These are phyloP conservation scores for Candida germanica DNA, from an alignment of 805 yeast species.

Conservation along the genomic window DNA sequence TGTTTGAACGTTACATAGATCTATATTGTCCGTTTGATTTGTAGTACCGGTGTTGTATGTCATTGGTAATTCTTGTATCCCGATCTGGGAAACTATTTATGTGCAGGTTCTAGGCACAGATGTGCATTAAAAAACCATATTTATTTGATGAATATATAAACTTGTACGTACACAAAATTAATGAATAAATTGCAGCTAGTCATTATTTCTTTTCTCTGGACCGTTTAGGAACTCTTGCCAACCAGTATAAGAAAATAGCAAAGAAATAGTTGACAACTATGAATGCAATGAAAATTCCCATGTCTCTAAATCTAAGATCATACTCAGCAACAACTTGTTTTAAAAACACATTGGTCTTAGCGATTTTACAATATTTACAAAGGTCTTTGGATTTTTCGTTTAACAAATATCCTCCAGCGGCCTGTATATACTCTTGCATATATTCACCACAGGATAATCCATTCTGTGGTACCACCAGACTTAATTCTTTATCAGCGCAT, in stretches of 20 bases:
- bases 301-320: conserved; percentile 59
- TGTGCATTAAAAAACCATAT: too few relatives aligned
- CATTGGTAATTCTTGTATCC: too few relatives aligned
- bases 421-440: conserved; percentile 20
- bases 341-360: conserved; percentile 58
- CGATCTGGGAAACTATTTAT: too few relatives aligned
- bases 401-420: conserved; percentile 45
- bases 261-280: conserved; percentile 30
- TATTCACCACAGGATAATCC: conserved; percentile 28
- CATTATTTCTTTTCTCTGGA: conserved; percentile 32
- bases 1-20: too few relatives aligned
- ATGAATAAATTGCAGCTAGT: too few relatives aligned
- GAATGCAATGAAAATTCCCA: conserved; percentile 47
- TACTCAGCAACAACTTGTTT: conserved; percentile 38
- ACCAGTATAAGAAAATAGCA: conserved; percentile 47
- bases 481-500: conserved; percentile 22
- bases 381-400: conserved; percentile 40
- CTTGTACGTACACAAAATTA: too few relatives aligned
- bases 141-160: too few relatives aligned
- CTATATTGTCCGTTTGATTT: too few relatives aligned
- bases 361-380: conserved; percentile 61
- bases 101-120: too few relatives aligned
- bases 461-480: conserved; percentile 17
- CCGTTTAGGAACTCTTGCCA: conserved; percentile 72
- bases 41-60: too few relatives aligned